These are phyloP conservation scores for Termitomyces sp. DNA, from an alignment of 768 basidiomycete species.

Conservation along the genomic window DNA sequence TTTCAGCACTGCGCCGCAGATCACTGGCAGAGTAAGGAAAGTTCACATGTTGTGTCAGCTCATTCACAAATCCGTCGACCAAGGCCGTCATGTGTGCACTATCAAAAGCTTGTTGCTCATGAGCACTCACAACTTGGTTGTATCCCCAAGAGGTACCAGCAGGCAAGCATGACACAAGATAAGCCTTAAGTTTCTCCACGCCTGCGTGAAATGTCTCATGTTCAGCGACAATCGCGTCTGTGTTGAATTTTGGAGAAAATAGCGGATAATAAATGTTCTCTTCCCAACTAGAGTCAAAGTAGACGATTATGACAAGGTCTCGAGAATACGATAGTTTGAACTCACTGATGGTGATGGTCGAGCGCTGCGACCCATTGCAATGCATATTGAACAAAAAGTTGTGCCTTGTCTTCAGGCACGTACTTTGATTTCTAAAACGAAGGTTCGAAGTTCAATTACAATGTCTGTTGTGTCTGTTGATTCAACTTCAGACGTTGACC, in stretches of 20 bases:
- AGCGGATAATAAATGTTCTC: conserved; percentile 15
- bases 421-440: conserved; percentile 5
- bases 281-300: conserved; percentile 13
- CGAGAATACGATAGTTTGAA: background rate
- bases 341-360: conserved; percentile 16
- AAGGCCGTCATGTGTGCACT: conserved; percentile 2
- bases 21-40: background rate
- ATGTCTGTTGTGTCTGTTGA: background rate
- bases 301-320: background rate
- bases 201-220: conserved; percentile 16
- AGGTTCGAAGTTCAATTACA: background rate
- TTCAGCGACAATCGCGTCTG: conserved; percentile 13
- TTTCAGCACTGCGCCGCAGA: background rate
- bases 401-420: conserved; percentile 5
- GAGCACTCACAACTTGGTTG: conserved; percentile 6
- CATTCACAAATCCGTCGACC: conserved; percentile 12
- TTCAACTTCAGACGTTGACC: background rate
- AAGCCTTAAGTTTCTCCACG: conserved; percentile 12
- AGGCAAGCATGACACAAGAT: conserved; percentile 17
- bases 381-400: conserved; percentile 13
- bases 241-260: conserved; percentile 16
- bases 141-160: conserved; percentile 16
- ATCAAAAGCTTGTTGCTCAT: conserved; percentile 11
- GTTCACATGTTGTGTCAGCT: conserved; percentile 11
- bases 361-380: conserved; percentile 15